Evolutionary conservation across 495 filamentous ascomycete genomes (phyloP).

Genomic region (Echria macrotheca): DNA sequence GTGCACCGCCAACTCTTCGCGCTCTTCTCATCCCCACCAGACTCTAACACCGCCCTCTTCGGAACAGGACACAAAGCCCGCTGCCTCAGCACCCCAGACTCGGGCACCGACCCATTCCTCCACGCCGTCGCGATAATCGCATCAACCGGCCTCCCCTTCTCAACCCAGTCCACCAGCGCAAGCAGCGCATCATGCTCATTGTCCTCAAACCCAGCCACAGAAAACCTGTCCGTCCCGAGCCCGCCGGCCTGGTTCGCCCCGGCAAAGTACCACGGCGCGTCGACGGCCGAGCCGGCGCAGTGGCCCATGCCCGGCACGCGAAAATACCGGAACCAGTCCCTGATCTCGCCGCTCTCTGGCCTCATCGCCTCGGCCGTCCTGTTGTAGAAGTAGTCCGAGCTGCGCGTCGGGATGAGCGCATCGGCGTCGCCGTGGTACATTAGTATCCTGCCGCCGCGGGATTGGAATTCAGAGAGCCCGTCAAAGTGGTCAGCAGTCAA

Average conservation of each 20-base stretch:
- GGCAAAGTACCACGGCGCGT: conserved; percentile 38
- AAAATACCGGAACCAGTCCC: conserved; percentile 34
- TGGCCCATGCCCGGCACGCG: conserved; percentile 40
- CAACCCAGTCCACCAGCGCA: conserved; percentile 50
- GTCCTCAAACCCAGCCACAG: conserved; percentile 37
- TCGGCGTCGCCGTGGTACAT: conserved; percentile 52
- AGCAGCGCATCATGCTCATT: conserved; percentile 40
- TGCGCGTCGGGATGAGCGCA: conserved; percentile 39
- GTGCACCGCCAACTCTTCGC: background rate
- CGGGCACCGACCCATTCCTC: conserved; percentile 24
- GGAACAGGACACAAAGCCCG: conserved; percentile 41
- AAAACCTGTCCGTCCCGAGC: conserved; percentile 26
- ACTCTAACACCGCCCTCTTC: background rate
- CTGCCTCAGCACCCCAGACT: conserved; percentile 33
- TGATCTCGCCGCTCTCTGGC: conserved; percentile 9
- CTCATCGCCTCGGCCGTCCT: conserved; percentile 33
- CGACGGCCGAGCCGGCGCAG: conserved; percentile 19
- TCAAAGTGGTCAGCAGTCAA: conserved; percentile 45
- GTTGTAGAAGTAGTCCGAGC: conserved; percentile 41
- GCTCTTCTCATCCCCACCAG: background rate
- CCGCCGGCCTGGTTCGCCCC: conserved; percentile 22
- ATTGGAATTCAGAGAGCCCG: conserved; percentile 38
- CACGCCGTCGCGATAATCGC: conserved; percentile 38
- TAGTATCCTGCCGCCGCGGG: conserved; percentile 49
- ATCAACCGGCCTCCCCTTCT: conserved; percentile 35